These are phyloP conservation scores for Diphasiastrum complanatum DNA, from an alignment of 83 land plant species.

Conservation along the genomic window DNA sequence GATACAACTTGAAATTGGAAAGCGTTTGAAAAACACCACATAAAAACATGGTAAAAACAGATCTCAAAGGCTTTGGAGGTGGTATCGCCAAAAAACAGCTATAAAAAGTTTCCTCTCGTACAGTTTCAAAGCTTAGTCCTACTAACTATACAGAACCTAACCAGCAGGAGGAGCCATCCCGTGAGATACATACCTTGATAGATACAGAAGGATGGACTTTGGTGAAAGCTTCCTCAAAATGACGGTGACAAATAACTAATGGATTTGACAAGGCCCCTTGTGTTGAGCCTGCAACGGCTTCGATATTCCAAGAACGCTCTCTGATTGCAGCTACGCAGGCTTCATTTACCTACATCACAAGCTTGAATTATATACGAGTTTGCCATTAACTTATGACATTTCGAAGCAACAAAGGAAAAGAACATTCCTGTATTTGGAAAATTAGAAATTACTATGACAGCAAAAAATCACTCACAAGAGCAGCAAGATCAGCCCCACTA, in stretches of 20 bases:
- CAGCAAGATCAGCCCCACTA: slow-evolving; percentile 90
- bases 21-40: too few relatives aligned
- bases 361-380: neutral
- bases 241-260: slow-evolving; percentile 33
- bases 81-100: too few relatives aligned
- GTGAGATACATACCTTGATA: slow-evolving; percentile 39
- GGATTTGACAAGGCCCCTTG: slow-evolving; percentile 17
- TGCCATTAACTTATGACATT: slow-evolving; percentile 1
- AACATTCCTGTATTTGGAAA: neutral
- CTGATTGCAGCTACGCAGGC: slow-evolving; percentile 56
- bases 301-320: slow-evolving; percentile 23
- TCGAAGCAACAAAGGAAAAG: neutral
- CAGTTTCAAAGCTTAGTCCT: too few relatives aligned
- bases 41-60: too few relatives aligned
- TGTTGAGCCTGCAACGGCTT: neutral
- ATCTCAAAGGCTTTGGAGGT: too few relatives aligned
- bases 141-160: too few relatives aligned
- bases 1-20: neutral
- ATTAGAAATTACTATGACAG: neutral
- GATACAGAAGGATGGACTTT: slow-evolving; percentile 64
- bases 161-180: neutral
- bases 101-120: too few relatives aligned
- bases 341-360: slow-evolving; percentile 47
- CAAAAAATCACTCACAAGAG: slow-evolving; percentile 43
- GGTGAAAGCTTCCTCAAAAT: slow-evolving; percentile 62